Base-by-base conservation (phyloP, 1,139 yeast genomes). In the Pichia sp. region DNA sequence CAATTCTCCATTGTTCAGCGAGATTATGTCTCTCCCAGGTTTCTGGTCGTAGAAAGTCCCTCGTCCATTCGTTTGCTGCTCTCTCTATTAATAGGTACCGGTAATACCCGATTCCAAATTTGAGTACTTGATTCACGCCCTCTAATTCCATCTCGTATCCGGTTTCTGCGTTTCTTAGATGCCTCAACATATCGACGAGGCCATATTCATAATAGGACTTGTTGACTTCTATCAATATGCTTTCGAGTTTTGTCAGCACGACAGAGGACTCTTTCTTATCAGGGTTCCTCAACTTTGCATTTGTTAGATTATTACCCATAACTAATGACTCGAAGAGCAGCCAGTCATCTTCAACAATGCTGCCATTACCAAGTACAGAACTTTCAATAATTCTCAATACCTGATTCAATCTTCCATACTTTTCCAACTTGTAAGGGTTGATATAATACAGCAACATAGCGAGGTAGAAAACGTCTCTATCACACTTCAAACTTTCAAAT, bases 141-240 rank as follows among this genome's bases (percentile, higher is more conserved):
- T n/a, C n/a, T n/a, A n/a, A n/a, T n/a, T 20, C 15, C 6, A 30
- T 13, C 29, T 37, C 41, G 21, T 20, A 38, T n/a, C 41, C 41
- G 2, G 31, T 30, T 29, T 38, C 38, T 13, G 38, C 38, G 27
- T 38, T 38, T 13, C 35, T 34, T 14, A 38, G 20, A 15, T 9
- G 13, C 16, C 38, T 21, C 8, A 38, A 22, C 38, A 38, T 34
- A n/a, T 29, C 33, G 22, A 38, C 21, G 12, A 38, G 14, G 15
- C 34, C 22, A 16, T 24, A 29, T 4, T 24, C 17, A 6, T 15
- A 4, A 17, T 38, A 38, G 2, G 20, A 18, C 3, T 24, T n/a
- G 14, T 38, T 25, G 11, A 38, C 33, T 6, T 29, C n/a, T 7
- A 22, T 32, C 11, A 34, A 26, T 2, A 38, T 14, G 3, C 13